A percentile compares a stretch with the other conserved stretches of the same genome.
These are phyloP conservation scores for Sphaerulina vaccinii DNA, from an alignment of 2,329 filamentous ascomycete species.

Conservation along the genomic window DNA sequence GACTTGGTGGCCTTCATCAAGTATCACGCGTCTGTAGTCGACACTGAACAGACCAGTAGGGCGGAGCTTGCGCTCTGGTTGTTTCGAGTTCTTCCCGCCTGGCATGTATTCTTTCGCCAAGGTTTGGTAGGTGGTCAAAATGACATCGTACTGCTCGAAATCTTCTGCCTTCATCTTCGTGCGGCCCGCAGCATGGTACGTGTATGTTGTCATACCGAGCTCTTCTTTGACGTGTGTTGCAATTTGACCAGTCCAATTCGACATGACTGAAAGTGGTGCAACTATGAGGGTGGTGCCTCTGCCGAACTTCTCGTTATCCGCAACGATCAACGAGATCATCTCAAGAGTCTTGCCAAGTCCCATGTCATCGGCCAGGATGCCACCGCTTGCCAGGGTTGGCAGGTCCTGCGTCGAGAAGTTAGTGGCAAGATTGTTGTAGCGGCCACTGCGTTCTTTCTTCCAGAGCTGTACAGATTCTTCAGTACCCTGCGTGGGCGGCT, in stretches of 20 bases:
- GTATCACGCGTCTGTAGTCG: slow-evolving; percentile 74
- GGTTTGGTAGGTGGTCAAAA: slow-evolving; percentile 82
- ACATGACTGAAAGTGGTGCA: slow-evolving; percentile 81
- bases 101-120: slow-evolving; percentile 65
- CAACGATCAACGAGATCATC: slow-evolving; percentile 74
- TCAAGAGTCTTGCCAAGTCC: slow-evolving; percentile 87
- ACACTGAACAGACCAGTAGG: slow-evolving; percentile 59
- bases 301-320: slow-evolving; percentile 42
- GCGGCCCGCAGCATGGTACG: slow-evolving; percentile 68
- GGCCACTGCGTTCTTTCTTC: slow-evolving; percentile 55
- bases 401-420: slow-evolving; percentile 58
- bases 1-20: slow-evolving; percentile 82
- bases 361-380: slow-evolving; percentile 91
- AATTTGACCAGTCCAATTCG: slow-evolving; percentile 83
- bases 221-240: slow-evolving; percentile 66
- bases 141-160: slow-evolving; percentile 67
- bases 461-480: slow-evolving; percentile 75
- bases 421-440: slow-evolving; percentile 68
- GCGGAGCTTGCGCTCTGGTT: slow-evolving; percentile 33
- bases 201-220: slow-evolving; percentile 64
- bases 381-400: slow-evolving; percentile 71
- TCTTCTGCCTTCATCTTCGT: slow-evolving; percentile 56
- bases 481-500: slow-evolving; percentile 60
- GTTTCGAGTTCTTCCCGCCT: slow-evolving; percentile 30
- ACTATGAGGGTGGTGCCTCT: slow-evolving; percentile 72